phyloP scores from a whole-genome alignment of 148 eudicot genomes.

The Bassia scoparia region DNA sequence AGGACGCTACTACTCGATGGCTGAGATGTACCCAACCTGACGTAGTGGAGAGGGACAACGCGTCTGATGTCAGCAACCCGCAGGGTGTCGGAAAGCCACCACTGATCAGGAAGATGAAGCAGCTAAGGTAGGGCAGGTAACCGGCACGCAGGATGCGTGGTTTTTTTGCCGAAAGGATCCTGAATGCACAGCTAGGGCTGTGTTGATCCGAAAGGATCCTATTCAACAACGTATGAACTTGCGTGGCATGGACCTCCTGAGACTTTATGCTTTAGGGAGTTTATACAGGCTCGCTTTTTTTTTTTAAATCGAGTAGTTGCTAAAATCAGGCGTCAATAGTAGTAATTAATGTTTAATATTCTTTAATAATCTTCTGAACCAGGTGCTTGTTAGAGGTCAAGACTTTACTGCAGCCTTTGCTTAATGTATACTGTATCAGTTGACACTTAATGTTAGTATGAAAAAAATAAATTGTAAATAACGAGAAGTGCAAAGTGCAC shows the following conservation, averaged over 20 bases:
- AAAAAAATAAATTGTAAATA: background rate
- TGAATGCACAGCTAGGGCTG: slow-evolving; percentile 29
- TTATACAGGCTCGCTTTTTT: too few relatives aligned
- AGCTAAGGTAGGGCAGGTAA: slow-evolving; percentile 29
- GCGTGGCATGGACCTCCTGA: slow-evolving; percentile 22
- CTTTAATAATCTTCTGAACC: too few relatives aligned
- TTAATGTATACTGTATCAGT: too few relatives aligned
- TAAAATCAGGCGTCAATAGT: too few relatives aligned
- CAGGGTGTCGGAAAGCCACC: slow-evolving; percentile 45
- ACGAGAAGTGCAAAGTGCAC: background rate
- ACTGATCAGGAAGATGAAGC: slow-evolving; percentile 38
- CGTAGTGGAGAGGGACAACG: slow-evolving; percentile 43
- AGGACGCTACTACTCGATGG: slow-evolving; percentile 62
- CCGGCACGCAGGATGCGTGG: slow-evolving; percentile 29
- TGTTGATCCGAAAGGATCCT: slow-evolving; percentile 24
- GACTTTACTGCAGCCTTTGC: too few relatives aligned
- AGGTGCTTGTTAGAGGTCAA: too few relatives aligned
- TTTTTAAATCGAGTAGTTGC: too few relatives aligned
- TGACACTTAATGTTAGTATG: too few relatives aligned
- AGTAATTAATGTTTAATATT: too few relatives aligned
- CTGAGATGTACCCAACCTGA: slow-evolving; percentile 45
- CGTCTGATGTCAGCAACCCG: slow-evolving; percentile 63
- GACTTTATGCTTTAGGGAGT: too few relatives aligned
- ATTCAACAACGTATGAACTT: slow-evolving; percentile 27
- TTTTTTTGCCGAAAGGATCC: slow-evolving; percentile 44